Base-by-base conservation (phyloP, 1,139 yeast genomes). In the Pichia sp. region DNA sequence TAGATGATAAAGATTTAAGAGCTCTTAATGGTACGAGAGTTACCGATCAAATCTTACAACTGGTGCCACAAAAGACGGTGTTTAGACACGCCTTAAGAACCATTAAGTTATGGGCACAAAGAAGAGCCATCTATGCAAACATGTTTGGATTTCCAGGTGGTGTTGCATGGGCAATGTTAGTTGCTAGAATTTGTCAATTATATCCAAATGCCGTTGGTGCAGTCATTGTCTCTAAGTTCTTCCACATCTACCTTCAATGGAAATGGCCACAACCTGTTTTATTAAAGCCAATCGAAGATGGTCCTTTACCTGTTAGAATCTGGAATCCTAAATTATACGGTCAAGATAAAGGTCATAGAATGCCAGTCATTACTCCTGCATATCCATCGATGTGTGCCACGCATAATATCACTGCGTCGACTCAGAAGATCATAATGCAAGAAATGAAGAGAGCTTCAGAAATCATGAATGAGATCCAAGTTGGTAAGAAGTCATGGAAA, bases 331-430 rank as follows among this genome's bases (percentile, higher is more conserved):
- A 85, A 54, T 69, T 93, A 4, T 93, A 93, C 61, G 83, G 91
- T 2, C 87, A 81, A 56, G 99, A 93, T 63, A 77, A 96, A 50
- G 81, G 81, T 31, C 99, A 93, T 67, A 74, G 83, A 56, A 94
- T 93, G 99, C 99, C 99, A 0, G 96, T 93, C n/a, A 93, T 93
- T 46, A 93, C 99, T 0, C 99, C 99, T 0, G 98, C 99, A 0
- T 93, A 93, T 62, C 99, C 99, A 0, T 90, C 98, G 1, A 93
- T 93, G 99, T 93, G 99, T 68, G 97, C 99, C 0, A 93, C 99
- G 0, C 99, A 93, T 64, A 93, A 93, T 65, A 91, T 93, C 38
- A 85, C 95, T 0, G 77, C 77, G 18, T 89, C 97, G 0, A 91
- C 98, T 0, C 94, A 88, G 61, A 81, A 78, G 56, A 79, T 93